phyloP scores from a whole-genome alignment of 495 filamentous ascomycete genomes.

The Apiosordaria backusii region DNA sequence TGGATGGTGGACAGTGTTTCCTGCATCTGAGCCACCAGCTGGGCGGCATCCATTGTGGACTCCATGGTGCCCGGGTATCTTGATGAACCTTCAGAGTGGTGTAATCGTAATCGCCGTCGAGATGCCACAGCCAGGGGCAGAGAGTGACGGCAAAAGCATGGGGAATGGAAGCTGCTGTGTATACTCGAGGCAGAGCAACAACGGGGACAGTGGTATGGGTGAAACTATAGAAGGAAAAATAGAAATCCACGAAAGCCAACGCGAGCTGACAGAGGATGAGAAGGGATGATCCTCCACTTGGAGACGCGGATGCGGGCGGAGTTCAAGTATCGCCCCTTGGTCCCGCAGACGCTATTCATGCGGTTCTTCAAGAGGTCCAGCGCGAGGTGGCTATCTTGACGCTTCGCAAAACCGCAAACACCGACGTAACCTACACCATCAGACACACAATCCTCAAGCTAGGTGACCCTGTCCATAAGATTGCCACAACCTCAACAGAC shows the following conservation, averaged over 20 bases:
- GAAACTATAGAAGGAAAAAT: neutral
- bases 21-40: constrained; percentile 36
- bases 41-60: constrained; percentile 29
- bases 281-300: neutral
- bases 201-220: neutral
- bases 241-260: neutral
- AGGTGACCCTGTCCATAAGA: neutral
- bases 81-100: neutral
- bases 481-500: neutral
- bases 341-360: neutral
- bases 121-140: neutral
- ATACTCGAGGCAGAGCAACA: neutral
- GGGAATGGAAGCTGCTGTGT: neutral
- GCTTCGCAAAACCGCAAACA: too few species aligned
- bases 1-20: constrained; percentile 35
- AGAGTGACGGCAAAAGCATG: neutral
- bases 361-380: too few species aligned
- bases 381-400: too few species aligned
- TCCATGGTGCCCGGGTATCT: neutral
- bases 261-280: neutral
- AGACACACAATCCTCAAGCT: neutral
- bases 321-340: neutral
- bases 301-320: neutral
- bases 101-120: neutral
- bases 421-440: neutral